Base-by-base conservation (phyloP, 495 filamentous ascomycete species). In the Xylaria longipes region DNA sequence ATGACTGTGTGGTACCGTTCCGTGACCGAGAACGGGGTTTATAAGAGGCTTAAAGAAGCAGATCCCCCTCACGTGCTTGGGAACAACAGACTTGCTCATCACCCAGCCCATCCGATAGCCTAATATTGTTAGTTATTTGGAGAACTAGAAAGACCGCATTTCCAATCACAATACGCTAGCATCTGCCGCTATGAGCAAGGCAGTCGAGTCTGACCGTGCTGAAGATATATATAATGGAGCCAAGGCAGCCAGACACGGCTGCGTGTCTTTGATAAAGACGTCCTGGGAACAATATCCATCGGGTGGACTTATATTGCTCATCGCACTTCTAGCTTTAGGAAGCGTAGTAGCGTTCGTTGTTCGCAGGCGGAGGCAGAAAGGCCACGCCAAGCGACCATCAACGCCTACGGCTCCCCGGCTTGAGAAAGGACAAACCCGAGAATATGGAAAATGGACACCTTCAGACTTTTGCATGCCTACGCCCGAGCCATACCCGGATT, bases 401-500 rank as follows among this genome's bases (percentile, higher is more conserved):
- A 74, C 75, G 14, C 77, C 77, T 22, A 74, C 75, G 60, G 37
- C 73, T 8, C 72, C 68, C 27, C 71, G 52, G 46, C 46, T 58
- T 27, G 68, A 64, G 27, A 78, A 72, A 70, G 58, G 48, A 15
- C 70, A 75, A 56, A 46, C 71, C 46, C 72, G 80, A 35, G 66
- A 74, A 74, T 72, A 67, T 60, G 80, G 75, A 87, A 89, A 89
- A 82, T 97, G 94, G 93, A 81, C 78, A 12, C 91, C 92, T 0
- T 88, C 88, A 5, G 79, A 87, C 58, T 97, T 94, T 83, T 85
- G 87, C 71, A 82, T 90, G 31, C 93, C 94, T 3, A 81, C 84
- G 14, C 90, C 93, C 50, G 43, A 84, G 0, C 88, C 93, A 9
- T 93, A 91, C 71, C 87, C 87, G 6, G 79, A 89, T 78, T 97